Base-by-base conservation (phyloP, 768 basidiomycete species). In the Mycena vulgaris region DNA sequence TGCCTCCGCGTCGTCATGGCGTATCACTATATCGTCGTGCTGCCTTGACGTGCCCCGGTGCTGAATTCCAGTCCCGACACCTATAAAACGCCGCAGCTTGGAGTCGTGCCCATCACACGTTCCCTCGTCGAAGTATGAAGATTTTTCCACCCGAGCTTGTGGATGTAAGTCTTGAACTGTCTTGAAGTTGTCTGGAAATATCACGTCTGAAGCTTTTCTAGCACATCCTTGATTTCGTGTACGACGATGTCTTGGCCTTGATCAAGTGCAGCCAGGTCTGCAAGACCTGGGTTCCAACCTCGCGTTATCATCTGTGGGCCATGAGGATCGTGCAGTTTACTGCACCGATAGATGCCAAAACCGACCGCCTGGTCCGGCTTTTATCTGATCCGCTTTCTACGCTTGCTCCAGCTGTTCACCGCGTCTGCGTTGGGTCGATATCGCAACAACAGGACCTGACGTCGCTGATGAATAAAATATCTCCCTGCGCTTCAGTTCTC, bases 371-470 rank as follows among this genome's bases (percentile, higher is more conserved):
- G 25, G 62, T 63, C 25, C 37, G n/a, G 7, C 62, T 63, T 30
- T 16, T 63, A 7, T 63, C 62, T 35, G 13, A 63, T 17, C 49
- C 49, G n/a, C 62, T 63, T 10, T 63, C 62, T 23, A 63, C 62
- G 21, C 62, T 63, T 27, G 62, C 62, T 21, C 51, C 51, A 16
- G 62, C 37, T 8, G 37, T 63, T 39, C 62, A 51, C 30, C 23
- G 27, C 1, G 51, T 63, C 13, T 52, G 37, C 23, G 28, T 63
- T 17, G 62, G 51, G 8, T 39, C 62, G 25, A 27, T 63, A 40
- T 7, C 51, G 3, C 35, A 53, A 21, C 49, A 51, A 19, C 33
- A 35, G 19, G 62, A 42, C 49, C 21, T 63, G 21, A 39, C 33
- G 19, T 19, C 27, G 17, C 62, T 63, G 17, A 53, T 53, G 49